Conservation (phyloP, 192 early-diverging fungal species). For the Hyaloraphidium curvatum region DNA sequence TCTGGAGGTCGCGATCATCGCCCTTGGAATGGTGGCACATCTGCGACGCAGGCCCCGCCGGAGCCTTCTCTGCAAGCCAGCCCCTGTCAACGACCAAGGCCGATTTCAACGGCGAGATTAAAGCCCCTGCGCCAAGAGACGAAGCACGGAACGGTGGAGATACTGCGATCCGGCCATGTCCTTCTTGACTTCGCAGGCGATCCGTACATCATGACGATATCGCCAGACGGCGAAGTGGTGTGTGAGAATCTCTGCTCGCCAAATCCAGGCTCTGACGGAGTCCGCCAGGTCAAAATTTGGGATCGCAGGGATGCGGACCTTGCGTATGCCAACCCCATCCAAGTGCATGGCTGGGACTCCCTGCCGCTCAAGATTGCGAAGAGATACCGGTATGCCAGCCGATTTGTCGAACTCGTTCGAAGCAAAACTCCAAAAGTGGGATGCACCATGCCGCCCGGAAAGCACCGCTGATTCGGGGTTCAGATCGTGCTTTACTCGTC, state of each 20-base stretch:
- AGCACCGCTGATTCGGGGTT: not conserved
- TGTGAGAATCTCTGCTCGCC: no score
- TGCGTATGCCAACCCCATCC: no score
- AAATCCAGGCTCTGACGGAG: no score
- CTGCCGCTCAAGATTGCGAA: slow-evolving; percentile 17
- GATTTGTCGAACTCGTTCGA: slow-evolving; percentile 32
- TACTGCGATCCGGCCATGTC: slow-evolving; percentile 14
- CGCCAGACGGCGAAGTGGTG: slow-evolving; percentile 8
- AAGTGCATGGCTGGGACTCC: slow-evolving; percentile 2
- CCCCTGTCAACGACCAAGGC: no score
- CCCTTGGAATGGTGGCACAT: no score
- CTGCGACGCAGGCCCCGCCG: no score
- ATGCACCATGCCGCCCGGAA: not conserved
- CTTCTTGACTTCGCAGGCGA: slow-evolving; percentile 23
- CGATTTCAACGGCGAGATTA: slow-evolving; percentile 23
- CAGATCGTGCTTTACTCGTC: slow-evolving; percentile 43
- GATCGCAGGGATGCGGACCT: no score
- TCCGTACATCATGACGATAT: slow-evolving; percentile 17
- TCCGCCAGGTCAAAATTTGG: no score
- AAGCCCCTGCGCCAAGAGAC: slow-evolving; percentile 27
- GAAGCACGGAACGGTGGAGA: slow-evolving; percentile 23
- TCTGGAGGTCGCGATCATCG: no score
- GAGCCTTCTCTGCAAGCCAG: no score
- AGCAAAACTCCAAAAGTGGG: slow-evolving; percentile 36
- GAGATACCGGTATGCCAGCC: slow-evolving; percentile 21